Conservation (phyloP, 148 eudicot genomes). For the Selenicereus undatus region DNA sequence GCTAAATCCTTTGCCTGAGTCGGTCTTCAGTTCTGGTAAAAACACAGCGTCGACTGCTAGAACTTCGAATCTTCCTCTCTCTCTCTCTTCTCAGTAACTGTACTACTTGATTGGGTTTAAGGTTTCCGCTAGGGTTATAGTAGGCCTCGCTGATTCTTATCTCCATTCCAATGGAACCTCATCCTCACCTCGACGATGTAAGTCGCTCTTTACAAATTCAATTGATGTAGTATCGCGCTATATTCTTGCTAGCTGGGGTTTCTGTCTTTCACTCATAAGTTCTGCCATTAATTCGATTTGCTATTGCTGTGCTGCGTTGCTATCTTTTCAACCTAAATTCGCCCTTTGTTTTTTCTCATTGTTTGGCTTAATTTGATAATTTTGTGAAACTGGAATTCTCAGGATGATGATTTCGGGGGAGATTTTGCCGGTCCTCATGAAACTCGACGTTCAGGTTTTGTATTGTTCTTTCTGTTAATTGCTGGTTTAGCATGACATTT, state of each 20-base stretch:
- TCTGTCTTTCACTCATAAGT: not conserved
- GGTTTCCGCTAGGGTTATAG: constrained; percentile 35
- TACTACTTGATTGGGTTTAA: not conserved
- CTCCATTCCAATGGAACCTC: constrained; percentile 45
- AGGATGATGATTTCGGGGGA: constrained; percentile 96
- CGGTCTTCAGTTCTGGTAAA: not conserved
- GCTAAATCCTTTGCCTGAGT: too few species aligned
- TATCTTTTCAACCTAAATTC: not conserved
- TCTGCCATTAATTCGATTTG: not conserved
- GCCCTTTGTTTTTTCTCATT: not conserved
- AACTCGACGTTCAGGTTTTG: constrained; percentile 56
- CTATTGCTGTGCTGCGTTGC: not conserved
- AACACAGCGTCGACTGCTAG: not conserved
- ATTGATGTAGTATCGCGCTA: not conserved
- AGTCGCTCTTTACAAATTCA: not conserved
- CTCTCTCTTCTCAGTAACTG: not conserved
- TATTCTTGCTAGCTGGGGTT: not conserved
- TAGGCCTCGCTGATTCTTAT: not conserved
- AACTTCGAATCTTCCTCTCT: constrained; percentile 17
- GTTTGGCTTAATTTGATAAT: not conserved
- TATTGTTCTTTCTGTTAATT: not conserved
- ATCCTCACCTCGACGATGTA: constrained; percentile 56
- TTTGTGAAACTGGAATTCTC: constrained; percentile 2
- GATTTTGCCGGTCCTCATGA: constrained; percentile 55
- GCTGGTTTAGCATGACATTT: not conserved